These are phyloP conservation scores for Rhodotorula sp. DNA, from an alignment of 1,284 basidiomycete genomes.

Conservation along the genomic window DNA sequence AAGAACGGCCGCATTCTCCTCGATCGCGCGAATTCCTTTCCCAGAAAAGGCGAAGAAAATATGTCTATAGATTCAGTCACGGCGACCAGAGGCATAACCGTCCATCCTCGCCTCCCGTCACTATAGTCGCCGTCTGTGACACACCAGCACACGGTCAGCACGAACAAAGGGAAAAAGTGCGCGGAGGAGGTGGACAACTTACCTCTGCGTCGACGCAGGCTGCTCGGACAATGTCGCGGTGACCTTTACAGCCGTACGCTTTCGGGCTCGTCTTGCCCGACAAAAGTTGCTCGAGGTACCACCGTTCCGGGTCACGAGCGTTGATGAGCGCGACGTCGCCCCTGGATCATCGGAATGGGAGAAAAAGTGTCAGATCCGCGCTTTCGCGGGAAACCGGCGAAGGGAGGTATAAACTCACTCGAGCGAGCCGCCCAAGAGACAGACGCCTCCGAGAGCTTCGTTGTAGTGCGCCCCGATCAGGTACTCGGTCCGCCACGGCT, in stretches of 20 bases:
- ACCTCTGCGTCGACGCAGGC: slow-evolving; percentile 33
- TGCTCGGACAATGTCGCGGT: slow-evolving; percentile 42
- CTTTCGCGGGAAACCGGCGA: too few relatives aligned
- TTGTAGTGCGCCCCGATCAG: slow-evolving; percentile 34
- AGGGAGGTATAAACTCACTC: slow-evolving; percentile 16
- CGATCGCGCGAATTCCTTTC: too few relatives aligned
- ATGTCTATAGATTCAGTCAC: slow-evolving; percentile 1
- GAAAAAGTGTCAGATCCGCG: background rate
- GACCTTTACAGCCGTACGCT: slow-evolving; percentile 20
- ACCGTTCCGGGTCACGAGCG: slow-evolving; percentile 26
- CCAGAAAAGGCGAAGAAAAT: too few relatives aligned
- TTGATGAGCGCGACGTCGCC: slow-evolving; percentile 42
- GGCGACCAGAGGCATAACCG: slow-evolving; percentile 40
- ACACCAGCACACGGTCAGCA: background rate
- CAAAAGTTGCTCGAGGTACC: slow-evolving; percentile 39
- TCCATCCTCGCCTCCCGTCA: slow-evolving; percentile 43
- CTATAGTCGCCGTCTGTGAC: slow-evolving; percentile 33
- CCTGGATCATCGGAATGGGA: slow-evolving; percentile 4
- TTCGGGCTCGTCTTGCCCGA: slow-evolving; percentile 7
- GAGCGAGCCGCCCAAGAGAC: slow-evolving; percentile 38
- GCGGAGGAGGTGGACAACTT: background rate
- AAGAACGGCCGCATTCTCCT: too few relatives aligned
- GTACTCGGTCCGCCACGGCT: slow-evolving; percentile 42
- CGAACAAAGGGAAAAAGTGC: background rate
- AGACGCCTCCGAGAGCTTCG: slow-evolving; percentile 35